Percentiles rank a stretch among this genome's conserved stretches.
These are phyloP conservation scores for Microthlaspi erraticum DNA, from an alignment of 345 rosid genomes.

Conservation along the genomic window DNA sequence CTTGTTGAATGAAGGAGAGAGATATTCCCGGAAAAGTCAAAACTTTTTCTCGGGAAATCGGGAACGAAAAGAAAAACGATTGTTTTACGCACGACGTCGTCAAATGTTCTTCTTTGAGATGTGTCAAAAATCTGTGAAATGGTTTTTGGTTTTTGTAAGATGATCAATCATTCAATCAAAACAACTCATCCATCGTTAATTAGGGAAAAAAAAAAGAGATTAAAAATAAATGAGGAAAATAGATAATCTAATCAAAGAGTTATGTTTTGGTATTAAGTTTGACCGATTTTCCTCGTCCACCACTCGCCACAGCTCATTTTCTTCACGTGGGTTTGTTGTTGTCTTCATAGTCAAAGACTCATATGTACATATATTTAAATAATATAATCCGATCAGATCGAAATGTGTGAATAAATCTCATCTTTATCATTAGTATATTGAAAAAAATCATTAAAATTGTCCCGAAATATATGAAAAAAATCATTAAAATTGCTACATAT, in stretches of 20 bases:
- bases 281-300: slow-evolving; percentile 38
- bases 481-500: slow-evolving; percentile 3
- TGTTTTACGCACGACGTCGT: slow-evolving; percentile 10
- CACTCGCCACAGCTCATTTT: slow-evolving; percentile 31
- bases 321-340: slow-evolving; percentile 37
- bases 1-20: slow-evolving; percentile 9
- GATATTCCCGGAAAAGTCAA: slow-evolving; percentile 43
- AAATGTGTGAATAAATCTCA: not conserved
- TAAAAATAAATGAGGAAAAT: slow-evolving; percentile 3
- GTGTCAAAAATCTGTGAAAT: not conserved
- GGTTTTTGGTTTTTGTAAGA: not conserved
- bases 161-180: too few species aligned
- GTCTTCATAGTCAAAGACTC: not conserved
- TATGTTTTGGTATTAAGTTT: not conserved
- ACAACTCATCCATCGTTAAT: not conserved
- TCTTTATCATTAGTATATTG: not conserved
- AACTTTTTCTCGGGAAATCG: slow-evolving; percentile 21
- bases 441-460: slow-evolving; percentile 8
- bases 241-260: slow-evolving; percentile 27
- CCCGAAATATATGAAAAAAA: not conserved
- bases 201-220: not conserved
- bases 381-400: not conserved
- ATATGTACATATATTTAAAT: not conserved
- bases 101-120: slow-evolving; percentile 16
- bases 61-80: not conserved